phyloP scores from a whole-genome alignment of 192 early-diverging fungal genomes.

The Coemansia sp. region DNA sequence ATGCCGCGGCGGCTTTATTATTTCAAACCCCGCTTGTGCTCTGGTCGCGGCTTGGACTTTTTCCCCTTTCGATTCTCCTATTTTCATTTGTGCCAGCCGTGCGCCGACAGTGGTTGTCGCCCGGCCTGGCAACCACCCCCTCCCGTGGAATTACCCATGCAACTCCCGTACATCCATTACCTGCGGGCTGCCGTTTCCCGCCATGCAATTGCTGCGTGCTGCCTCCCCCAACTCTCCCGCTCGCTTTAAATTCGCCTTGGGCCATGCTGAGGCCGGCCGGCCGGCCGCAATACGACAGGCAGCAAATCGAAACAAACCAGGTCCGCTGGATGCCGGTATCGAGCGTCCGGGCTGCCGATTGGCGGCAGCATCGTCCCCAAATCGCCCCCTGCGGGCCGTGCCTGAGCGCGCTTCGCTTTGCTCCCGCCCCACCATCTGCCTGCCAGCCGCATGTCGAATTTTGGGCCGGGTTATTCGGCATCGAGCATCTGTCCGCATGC shows the following conservation, averaged over 20 bases:
- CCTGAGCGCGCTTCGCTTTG: not conserved
- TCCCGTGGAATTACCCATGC: constrained; percentile 15
- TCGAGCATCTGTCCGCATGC: constrained; percentile 10
- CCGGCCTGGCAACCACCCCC: constrained; percentile 2
- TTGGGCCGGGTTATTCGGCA: constrained; percentile 7
- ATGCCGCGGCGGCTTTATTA: constrained; percentile 6
- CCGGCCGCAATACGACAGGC: too few relatives aligned
- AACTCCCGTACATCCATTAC: constrained; percentile 1
- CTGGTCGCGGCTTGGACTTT: constrained; percentile 1
- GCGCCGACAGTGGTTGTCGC: not conserved
- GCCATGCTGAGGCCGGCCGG: too few relatives aligned
- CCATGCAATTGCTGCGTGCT: constrained; percentile 4
- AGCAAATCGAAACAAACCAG: too few relatives aligned
- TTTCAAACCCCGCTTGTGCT: constrained; percentile 17
- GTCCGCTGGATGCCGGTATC: too few relatives aligned
- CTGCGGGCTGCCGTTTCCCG: not conserved
- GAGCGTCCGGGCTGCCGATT: not conserved
- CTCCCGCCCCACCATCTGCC: not conserved
- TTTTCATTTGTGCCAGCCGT: not conserved
- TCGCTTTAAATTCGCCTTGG: not conserved
- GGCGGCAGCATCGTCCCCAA: not conserved
- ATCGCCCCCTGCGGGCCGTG: not conserved
- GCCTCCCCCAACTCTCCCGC: not conserved
- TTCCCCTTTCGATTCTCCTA: constrained; percentile 6
- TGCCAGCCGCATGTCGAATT: not conserved